Percentiles rank a stretch among this genome's conserved stretches.
phyloP scores from a whole-genome alignment of 441 rosid genomes.

The Populus tomentosa region DNA sequence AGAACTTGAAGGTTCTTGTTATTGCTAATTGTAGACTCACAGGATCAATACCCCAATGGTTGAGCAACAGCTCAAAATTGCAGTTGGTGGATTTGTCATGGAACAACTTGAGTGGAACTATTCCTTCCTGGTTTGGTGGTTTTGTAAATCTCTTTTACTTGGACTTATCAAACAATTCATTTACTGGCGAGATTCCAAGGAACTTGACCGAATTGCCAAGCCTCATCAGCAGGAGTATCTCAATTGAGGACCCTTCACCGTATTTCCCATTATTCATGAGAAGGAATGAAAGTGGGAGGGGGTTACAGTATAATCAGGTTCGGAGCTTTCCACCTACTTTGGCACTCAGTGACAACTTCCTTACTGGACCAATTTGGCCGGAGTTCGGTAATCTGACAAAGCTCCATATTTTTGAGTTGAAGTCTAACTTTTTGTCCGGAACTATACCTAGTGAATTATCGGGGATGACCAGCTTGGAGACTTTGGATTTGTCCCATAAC shows the following conservation, averaged over 20 bases:
- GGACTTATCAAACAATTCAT: constrained; percentile 76
- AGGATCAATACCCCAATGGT: constrained; percentile 65
- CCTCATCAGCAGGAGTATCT: constrained; percentile 42
- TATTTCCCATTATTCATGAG: constrained; percentile 70
- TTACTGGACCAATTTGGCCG: constrained; percentile 67
- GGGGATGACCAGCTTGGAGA: constrained; percentile 72
- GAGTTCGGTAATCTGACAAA: constrained; percentile 66
- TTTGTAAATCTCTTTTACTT: constrained; percentile 62
- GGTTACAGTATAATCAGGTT: constrained; percentile 68
- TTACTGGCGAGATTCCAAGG: constrained; percentile 62
- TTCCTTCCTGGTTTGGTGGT: constrained; percentile 62
- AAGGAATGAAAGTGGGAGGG: constrained; percentile 48
- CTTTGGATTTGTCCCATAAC: constrained; percentile 65
- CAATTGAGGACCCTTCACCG: constrained; percentile 57
- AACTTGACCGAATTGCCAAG: constrained; percentile 43
- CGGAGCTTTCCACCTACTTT: constrained; percentile 67
- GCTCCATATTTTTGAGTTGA: constrained; percentile 62
- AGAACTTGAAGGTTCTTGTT: constrained; percentile 56
- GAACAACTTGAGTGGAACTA: constrained; percentile 51
- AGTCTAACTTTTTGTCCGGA: constrained; percentile 49
- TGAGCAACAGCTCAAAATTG: constrained; percentile 37
- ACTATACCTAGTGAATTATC: constrained; percentile 57
- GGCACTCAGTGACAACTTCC: constrained; percentile 51
- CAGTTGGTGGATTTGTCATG: constrained; percentile 77
- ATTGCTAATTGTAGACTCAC: constrained; percentile 56